Evolutionary conservation across 305 asterid genomes (phyloP), one percentile per base, ranked within the genome.

Genomic region (Fraxinus velutina): DNA sequence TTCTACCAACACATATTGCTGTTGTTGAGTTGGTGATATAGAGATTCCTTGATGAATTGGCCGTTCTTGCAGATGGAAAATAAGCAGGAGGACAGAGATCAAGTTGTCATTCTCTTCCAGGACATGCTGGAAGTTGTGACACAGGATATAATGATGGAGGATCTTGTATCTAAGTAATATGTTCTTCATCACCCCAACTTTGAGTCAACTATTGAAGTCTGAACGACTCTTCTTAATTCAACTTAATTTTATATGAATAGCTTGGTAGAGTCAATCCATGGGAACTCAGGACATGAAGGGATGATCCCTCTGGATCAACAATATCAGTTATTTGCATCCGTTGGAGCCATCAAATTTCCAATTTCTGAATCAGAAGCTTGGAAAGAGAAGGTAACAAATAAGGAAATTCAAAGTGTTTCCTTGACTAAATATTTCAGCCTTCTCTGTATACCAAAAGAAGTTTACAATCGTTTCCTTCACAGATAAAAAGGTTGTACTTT

Each of bases 41-140:
- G 50, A 29, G 82, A 72, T 55, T 79, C 85, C 77, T 71, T 66
- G 75, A 30, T 73, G 79, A 83, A 42, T 84, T 77, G 33, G 57
- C 83, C 83, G 34, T 78, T 62, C 74, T 85, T 88, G 87, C 97
- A 96, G 99, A 91, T 92, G 39, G 97, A 89, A 24, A 96, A 96
- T 83, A 91, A 93, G 88, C 97, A 83, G 81, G 98, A 93, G 87
- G 98, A 96, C 36, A 90, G 98, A 90, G 99, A 96, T 90, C 98
- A 90, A 84, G 97, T 96, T 86, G 98, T 96, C 82, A 92, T 96
- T 87, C 98, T 96, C 84, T 93, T 96, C 92, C 99, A 96, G 90
- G 99, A 96, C 85, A 93, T 96, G 99, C 91, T 96, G 75, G 99
- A 96, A 92, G 98, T 96, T 39, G 98, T 96, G 83, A 90, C 96